Evolutionary conservation across 2,329 filamentous ascomycete species (phyloP).

Genomic region (Apiospora hydei): DNA sequence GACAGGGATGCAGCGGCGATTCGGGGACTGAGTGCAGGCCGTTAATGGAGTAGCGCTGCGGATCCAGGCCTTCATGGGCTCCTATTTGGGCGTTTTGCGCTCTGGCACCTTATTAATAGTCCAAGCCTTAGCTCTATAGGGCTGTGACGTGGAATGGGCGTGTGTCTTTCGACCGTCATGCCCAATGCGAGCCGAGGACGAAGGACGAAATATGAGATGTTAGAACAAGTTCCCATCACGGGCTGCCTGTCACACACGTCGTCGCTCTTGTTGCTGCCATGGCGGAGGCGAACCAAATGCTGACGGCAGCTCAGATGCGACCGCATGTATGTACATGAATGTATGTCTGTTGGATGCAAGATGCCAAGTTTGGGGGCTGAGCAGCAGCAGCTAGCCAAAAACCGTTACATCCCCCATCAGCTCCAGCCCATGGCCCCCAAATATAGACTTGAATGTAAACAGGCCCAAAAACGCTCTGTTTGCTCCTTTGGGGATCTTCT

Average conservation of each 20-base stretch:
- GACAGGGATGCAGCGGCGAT: slow-evolving; percentile 16
- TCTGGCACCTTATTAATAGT: slow-evolving; percentile 6
- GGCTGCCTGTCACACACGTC: background rate
- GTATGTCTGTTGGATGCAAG: background rate
- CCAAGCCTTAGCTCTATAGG: slow-evolving; percentile 16
- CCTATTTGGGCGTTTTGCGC: slow-evolving; percentile 14
- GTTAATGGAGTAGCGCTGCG: slow-evolving; percentile 9
- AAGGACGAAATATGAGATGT: background rate
- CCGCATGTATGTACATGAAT: background rate
- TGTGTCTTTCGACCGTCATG: slow-evolving; percentile 1
- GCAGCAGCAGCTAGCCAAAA: background rate
- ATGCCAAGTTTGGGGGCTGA: slow-evolving; percentile 2
- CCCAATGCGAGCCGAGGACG: background rate
- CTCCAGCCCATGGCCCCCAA: background rate
- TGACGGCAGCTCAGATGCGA: slow-evolving; percentile 1
- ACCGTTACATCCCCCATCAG: slow-evolving; percentile 11
- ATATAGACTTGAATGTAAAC: background rate
- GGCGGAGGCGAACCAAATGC: slow-evolving; percentile 16
- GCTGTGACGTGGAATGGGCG: slow-evolving; percentile 16
- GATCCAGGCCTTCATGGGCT: slow-evolving; percentile 7
- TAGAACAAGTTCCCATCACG: background rate
- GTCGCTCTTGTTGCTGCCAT: background rate
- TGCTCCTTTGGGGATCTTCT: background rate
- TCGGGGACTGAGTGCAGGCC: background rate
- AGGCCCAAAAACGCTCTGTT: background rate